Evolutionary conservation across 2,329 filamentous ascomycete species (phyloP).

Genomic region (Macrophomina pseudophaseolina): DNA sequence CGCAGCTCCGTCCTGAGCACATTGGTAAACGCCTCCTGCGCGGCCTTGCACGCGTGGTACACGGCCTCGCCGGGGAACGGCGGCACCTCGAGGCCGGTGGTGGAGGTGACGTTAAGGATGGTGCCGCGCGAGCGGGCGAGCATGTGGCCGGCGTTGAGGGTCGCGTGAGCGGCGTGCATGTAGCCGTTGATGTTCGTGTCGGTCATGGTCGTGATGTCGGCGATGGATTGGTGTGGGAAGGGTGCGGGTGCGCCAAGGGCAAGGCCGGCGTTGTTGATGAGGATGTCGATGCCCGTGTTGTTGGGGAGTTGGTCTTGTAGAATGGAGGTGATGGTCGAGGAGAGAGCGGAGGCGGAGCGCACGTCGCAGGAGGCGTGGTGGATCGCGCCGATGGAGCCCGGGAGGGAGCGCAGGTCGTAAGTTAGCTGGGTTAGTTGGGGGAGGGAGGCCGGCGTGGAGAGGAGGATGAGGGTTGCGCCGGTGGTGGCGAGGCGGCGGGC

Average conservation of each 20-base stretch:
- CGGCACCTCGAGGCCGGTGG: slow-evolving; percentile 54
- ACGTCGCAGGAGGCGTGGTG: slow-evolving; percentile 41
- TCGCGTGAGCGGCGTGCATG: slow-evolving; percentile 54
- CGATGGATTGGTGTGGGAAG: slow-evolving; percentile 50
- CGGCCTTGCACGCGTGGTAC: slow-evolving; percentile 55
- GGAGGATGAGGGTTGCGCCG: slow-evolving; percentile 50
- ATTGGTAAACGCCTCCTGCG: slow-evolving; percentile 57
- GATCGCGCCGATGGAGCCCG: slow-evolving; percentile 19
- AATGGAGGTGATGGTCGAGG: slow-evolving; percentile 38
- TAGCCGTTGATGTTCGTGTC: slow-evolving; percentile 55
- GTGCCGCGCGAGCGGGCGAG: slow-evolving; percentile 47
- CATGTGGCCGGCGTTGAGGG: slow-evolving; percentile 51
- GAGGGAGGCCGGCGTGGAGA: slow-evolving; percentile 43
- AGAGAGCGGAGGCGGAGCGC: slow-evolving; percentile 38
- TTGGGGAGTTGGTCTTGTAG: slow-evolving; percentile 34
- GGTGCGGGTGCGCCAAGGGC: slow-evolving; percentile 52
- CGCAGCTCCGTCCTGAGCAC: slow-evolving; percentile 54
- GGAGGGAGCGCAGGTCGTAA: slow-evolving; percentile 29
- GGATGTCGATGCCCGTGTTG: slow-evolving; percentile 48
- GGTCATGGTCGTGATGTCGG: slow-evolving; percentile 53
- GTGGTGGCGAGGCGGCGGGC: slow-evolving; percentile 46
- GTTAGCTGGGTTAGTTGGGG: slow-evolving; percentile 36
- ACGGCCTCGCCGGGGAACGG: slow-evolving; percentile 57
- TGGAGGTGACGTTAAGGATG: slow-evolving; percentile 56
- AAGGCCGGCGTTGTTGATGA: slow-evolving; percentile 57